Evolutionary conservation across 805 yeast species (phyloP).

Genomic region (Candida easanensis): DNA sequence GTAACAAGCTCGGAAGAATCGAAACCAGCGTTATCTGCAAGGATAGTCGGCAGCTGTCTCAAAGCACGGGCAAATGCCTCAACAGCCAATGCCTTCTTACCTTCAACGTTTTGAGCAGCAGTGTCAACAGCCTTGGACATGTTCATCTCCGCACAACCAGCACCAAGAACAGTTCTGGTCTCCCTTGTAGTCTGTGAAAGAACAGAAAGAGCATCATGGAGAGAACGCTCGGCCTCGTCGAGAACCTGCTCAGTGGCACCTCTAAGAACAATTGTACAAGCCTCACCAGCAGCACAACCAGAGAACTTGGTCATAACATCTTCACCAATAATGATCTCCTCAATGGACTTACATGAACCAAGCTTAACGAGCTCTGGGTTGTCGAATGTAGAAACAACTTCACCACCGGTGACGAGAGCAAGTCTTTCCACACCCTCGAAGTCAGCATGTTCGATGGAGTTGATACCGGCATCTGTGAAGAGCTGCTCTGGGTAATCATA

Average conservation of each 20-base stretch:
- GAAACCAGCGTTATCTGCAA: conserved; percentile 96
- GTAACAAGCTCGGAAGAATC: conserved; percentile 92
- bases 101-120: conserved; percentile 90
- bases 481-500: conserved; percentile 98
- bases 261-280: conserved; percentile 92
- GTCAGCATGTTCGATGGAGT: conserved; percentile 96
- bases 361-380: conserved; percentile 80
- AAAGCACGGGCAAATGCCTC: conserved; percentile 93
- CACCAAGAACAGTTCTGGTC: conserved; percentile 82
- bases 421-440: conserved; percentile 96
- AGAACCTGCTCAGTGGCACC: conserved; percentile 97
- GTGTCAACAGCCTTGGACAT: conserved; percentile 98
- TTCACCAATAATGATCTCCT: conserved; percentile 92
- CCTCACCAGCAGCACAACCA: conserved; percentile 95
- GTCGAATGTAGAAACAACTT: conserved; percentile 95
- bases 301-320: conserved; percentile 85
- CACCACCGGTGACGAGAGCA: conserved; percentile 97
- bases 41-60: conserved; percentile 90
- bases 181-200: conserved; percentile 91
- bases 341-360: conserved; percentile 86
- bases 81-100: conserved; percentile 90
- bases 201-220: conserved; percentile 95
- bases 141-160: conserved; percentile 86
- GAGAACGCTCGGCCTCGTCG: conserved; percentile 95
- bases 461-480: conserved; percentile 81